Conservation (phyloP, 2,329 filamentous ascomycete genomes). For the Pyrenochaeta sp. region DNA sequence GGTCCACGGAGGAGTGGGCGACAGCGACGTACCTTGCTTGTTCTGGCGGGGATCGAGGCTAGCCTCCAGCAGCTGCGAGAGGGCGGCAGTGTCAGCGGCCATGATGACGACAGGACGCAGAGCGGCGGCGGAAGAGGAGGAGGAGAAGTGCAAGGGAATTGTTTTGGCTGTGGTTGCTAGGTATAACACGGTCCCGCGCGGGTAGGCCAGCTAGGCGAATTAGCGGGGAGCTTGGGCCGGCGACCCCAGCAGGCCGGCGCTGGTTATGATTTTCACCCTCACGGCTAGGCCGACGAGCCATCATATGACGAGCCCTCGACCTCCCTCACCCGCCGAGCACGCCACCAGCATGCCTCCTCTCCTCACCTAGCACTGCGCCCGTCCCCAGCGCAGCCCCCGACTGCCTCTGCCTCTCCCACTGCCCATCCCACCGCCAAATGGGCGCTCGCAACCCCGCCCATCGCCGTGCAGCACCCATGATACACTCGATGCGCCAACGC, state of each 20-base stretch:
- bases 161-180: constrained; percentile 20
- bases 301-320: constrained; percentile 11
- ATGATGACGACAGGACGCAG: constrained; percentile 50
- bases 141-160: constrained; percentile 9
- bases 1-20: too few species aligned
- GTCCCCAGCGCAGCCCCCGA: neutral
- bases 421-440: constrained; percentile 15
- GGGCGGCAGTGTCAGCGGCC: constrained; percentile 66
- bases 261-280: constrained; percentile 16
- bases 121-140: constrained; percentile 6
- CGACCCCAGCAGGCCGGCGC: constrained; percentile 23
- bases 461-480: constrained; percentile 21
- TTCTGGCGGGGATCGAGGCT: constrained; percentile 88
- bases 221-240: constrained; percentile 10
- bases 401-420: constrained; percentile 4
- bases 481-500: constrained; percentile 24
- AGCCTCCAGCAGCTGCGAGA: constrained; percentile 87
- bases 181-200: too few species aligned
- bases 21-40: constrained; percentile 75
- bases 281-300: neutral
- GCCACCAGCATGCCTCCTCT: constrained; percentile 5
- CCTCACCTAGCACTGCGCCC: constrained; percentile 2
- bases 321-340: constrained; percentile 8
- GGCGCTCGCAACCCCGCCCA: constrained; percentile 25
- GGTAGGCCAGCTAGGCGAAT: too few species aligned